phyloP scores from a whole-genome alignment of 805 yeast species.

The Saturnispora saitoi region DNA sequence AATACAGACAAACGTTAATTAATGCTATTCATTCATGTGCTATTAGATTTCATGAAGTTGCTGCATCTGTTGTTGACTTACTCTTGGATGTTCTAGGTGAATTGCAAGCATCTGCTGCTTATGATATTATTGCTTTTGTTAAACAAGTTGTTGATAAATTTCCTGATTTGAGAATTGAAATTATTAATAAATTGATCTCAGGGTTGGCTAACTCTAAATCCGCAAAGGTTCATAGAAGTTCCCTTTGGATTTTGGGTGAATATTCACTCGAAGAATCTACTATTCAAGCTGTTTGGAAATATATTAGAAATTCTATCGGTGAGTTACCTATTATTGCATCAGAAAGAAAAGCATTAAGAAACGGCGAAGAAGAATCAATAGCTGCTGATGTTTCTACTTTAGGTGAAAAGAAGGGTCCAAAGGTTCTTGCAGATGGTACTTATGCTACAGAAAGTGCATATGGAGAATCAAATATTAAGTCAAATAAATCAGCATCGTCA shows the following conservation, averaged over 20 bases:
- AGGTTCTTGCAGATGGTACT: constrained; percentile 96
- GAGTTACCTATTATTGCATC: constrained; percentile 83
- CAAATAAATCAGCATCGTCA: constrained; percentile 19
- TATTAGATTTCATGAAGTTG: constrained; percentile 79
- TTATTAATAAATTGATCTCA: constrained; percentile 52
- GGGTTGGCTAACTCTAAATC: constrained; percentile 64
- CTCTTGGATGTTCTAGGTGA: constrained; percentile 81
- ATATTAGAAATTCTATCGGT: constrained; percentile 74
- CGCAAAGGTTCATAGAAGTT: constrained; percentile 88
- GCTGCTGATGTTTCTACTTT: constrained; percentile 9
- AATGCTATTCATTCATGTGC: constrained; percentile 87
- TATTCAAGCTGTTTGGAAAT: constrained; percentile 80
- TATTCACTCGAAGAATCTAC: constrained; percentile 64
- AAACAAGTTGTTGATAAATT: constrained; percentile 91
- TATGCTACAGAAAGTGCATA: constrained; percentile 91
- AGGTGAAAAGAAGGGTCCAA: constrained; percentile 51
- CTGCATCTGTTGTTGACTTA: constrained; percentile 82
- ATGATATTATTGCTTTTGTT: constrained; percentile 83
- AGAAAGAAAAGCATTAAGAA: constrained; percentile 39
- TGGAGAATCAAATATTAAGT: constrained; percentile 37
- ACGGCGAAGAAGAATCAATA: constrained; percentile 16
- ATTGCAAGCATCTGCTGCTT: constrained; percentile 74
- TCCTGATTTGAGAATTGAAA: constrained; percentile 64
- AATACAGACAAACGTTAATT: constrained; percentile 82
- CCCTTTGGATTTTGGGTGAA: constrained; percentile 95